Conservation (phyloP, 805 yeast species). For the Lachancea mirantina region DNA sequence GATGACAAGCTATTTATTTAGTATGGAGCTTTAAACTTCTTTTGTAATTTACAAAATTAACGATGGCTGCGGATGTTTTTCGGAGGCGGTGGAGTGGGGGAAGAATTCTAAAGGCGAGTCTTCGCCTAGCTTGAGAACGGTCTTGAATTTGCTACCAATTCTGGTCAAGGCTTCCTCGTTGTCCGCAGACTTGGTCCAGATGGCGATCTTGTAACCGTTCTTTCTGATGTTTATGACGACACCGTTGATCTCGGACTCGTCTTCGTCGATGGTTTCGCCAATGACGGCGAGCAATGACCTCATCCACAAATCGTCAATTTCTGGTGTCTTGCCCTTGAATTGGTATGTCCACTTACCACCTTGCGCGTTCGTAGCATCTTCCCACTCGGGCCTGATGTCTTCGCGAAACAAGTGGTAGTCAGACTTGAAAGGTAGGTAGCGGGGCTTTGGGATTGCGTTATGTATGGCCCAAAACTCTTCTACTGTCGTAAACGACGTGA, state of each 20-base stretch:
- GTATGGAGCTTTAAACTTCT: too few relatives aligned
- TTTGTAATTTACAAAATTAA: conserved; percentile 27
- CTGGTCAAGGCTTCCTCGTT: conserved; percentile 50
- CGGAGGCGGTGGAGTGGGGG: conserved; percentile 30
- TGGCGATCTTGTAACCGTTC: conserved; percentile 72
- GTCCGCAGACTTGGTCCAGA: conserved; percentile 86
- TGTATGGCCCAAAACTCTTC: conserved; percentile 99
- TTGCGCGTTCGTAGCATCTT: conserved; percentile 73
- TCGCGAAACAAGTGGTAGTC: conserved; percentile 94
- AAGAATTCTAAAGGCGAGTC: conserved; percentile 72
- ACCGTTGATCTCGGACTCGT: conserved; percentile 85
- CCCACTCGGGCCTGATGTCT: conserved; percentile 98
- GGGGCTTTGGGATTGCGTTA: conserved; percentile 87
- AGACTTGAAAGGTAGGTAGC: conserved; percentile 82
- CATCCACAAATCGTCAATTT: conserved; percentile 88
- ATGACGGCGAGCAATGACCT: conserved; percentile 80
- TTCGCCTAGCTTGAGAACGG: conserved; percentile 67
- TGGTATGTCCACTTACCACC: conserved; percentile 95
- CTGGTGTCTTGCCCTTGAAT: conserved; percentile 53
- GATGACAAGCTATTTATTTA: too few relatives aligned
- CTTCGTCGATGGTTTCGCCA: conserved; percentile 89
- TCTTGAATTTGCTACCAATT: conserved; percentile 83
- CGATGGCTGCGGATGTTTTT: conserved; percentile 30
- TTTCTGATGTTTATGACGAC: conserved; percentile 85
- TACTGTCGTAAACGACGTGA: conserved; percentile 85